Conservation (phyloP, 345 rosid genomes). For the Odontarrhena argentea region DNA sequence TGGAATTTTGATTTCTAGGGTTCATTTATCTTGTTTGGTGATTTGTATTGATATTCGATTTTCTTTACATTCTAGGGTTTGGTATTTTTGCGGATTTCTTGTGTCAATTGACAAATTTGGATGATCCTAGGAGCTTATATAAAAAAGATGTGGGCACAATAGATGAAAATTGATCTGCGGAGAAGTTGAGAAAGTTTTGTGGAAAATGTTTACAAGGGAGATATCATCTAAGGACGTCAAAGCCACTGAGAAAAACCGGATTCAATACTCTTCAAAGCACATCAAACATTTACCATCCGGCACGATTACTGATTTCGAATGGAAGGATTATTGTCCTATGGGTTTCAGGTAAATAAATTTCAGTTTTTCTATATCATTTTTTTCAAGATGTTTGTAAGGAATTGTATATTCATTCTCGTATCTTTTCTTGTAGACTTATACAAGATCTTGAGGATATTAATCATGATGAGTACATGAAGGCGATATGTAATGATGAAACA, state of each 20-base stretch:
- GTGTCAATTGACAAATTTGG: neutral
- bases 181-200: conserved; percentile 6
- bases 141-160: conserved; percentile 3
- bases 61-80: neutral
- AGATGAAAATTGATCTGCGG: conserved; percentile 24
- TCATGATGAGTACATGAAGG: conserved; percentile 50
- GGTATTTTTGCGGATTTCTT: neutral
- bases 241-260: conserved; percentile 39
- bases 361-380: neutral
- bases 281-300: conserved; percentile 40
- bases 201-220: conserved; percentile 40
- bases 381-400: neutral
- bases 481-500: conserved; percentile 50
- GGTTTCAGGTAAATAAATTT: conserved; percentile 50
- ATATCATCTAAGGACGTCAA: conserved; percentile 39
- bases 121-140: neutral
- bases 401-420: neutral
- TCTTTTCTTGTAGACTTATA: conserved; percentile 43
- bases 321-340: conserved; percentile 60
- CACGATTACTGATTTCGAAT: conserved; percentile 45
- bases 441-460: conserved; percentile 48
- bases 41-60: neutral
- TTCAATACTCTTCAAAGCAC: conserved; percentile 41
- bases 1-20: conserved; percentile 10
- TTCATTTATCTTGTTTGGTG: neutral